A percentile compares a stretch with the other conserved stretches of the same genome.
phyloP scores from a whole-genome alignment of 208 protist genomes.

The Balamuthia mandrillaris region DNA sequence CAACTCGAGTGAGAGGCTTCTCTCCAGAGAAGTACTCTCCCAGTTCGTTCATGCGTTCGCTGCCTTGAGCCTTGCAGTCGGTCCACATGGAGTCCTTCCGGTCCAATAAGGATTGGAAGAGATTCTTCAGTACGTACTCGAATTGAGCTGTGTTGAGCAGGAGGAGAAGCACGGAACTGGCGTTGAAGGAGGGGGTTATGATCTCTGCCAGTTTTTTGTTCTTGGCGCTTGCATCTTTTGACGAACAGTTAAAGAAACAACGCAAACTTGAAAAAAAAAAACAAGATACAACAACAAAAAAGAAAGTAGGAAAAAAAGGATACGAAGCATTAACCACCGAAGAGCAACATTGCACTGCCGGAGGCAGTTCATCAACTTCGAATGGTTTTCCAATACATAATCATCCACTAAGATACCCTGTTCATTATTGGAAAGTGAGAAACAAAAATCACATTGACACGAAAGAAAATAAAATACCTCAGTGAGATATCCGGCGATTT shows the following conservation, averaged over 20 bases:
- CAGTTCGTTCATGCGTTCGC: slow-evolving; percentile 52
- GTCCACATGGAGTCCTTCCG: slow-evolving; percentile 85
- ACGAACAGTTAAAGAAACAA: background rate
- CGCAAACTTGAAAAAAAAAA: background rate
- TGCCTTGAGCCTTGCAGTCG: slow-evolving; percentile 69
- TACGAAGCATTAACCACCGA: slow-evolving; percentile 91
- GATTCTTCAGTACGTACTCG: slow-evolving; percentile 83
- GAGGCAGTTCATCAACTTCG: slow-evolving; percentile 81
- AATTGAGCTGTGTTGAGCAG: slow-evolving; percentile 89
- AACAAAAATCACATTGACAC: background rate
- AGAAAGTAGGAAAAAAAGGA: no score
- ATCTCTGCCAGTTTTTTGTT: slow-evolving; percentile 60
- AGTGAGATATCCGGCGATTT: slow-evolving; percentile 59
- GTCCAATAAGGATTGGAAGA: slow-evolving; percentile 83
- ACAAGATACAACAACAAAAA: no score
- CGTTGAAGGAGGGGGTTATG: background rate
- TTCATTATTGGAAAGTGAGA: no score
- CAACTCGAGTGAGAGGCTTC: slow-evolving; percentile 73
- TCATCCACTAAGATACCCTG: slow-evolving; percentile 88
- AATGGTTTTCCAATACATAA: slow-evolving; percentile 88
- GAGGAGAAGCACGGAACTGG: slow-evolving; percentile 74
- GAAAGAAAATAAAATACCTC: slow-evolving; percentile 32
- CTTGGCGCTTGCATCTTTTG: slow-evolving; percentile 21
- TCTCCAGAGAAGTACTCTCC: slow-evolving; percentile 88
- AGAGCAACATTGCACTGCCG: slow-evolving; percentile 89